Evolutionary conservation across 2,329 filamentous ascomycete genomes (phyloP).

Genomic region (Alternaria infectoria): DNA sequence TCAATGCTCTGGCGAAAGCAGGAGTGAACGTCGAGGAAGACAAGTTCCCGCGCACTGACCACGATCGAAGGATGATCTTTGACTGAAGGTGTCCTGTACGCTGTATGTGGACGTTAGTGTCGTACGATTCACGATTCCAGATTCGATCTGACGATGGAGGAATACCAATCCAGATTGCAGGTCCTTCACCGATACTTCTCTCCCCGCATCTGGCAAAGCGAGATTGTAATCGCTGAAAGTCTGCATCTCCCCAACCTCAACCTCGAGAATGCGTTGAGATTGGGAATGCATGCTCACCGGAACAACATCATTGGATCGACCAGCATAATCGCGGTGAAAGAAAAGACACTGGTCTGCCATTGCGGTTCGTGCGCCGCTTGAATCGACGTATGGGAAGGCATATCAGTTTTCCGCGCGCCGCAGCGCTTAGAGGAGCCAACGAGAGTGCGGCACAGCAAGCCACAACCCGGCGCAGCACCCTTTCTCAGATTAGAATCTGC

Average conservation of each 20-base stretch:
- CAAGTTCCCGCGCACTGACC: neutral
- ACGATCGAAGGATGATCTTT: neutral
- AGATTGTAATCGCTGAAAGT: neutral
- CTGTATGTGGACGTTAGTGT: neutral
- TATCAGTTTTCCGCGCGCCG: slow-evolving; percentile 4
- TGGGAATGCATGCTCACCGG: neutral
- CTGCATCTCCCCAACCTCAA: neutral
- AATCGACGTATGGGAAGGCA: neutral
- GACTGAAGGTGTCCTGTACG: neutral
- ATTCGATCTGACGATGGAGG: neutral
- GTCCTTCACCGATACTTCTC: neutral
- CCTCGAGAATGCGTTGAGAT: neutral
- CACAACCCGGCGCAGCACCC: neutral
- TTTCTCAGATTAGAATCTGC: neutral
- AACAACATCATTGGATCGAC: neutral
- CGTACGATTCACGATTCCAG: slow-evolving; percentile 5
- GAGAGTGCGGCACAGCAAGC: neutral
- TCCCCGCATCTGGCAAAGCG: neutral
- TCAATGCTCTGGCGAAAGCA: neutral
- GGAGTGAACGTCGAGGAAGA: neutral
- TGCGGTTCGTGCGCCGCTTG: neutral
- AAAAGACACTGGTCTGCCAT: neutral
- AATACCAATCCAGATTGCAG: neutral
- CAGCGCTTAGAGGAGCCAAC: slow-evolving; percentile 12
- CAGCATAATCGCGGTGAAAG: neutral